Percentiles rank a stretch among this genome's conserved stretches.
Evolutionary conservation across 306 rosid genomes (phyloP).

Genomic region (Dryas octopetala): DNA sequence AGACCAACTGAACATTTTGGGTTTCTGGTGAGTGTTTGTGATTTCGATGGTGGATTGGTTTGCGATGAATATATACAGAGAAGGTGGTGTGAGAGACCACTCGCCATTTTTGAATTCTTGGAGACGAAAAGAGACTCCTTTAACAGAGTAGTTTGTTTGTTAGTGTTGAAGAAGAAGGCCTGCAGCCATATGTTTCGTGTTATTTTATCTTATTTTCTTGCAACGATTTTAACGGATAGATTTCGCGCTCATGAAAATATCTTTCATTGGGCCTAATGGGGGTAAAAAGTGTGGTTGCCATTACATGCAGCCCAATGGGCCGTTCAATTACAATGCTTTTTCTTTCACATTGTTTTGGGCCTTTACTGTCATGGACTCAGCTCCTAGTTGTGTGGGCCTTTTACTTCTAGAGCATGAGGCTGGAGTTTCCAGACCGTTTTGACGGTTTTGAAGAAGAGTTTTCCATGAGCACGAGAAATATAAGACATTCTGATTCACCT

Average conservation of each 20-base stretch:
- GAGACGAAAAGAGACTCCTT: not conserved
- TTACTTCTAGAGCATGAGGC: no score
- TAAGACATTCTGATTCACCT: no score
- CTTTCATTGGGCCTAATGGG: not conserved
- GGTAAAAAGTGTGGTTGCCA: not conserved
- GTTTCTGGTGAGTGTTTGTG: slow-evolving; percentile 30
- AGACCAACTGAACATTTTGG: slow-evolving; percentile 19
- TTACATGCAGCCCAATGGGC: not conserved
- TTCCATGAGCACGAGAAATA: no score
- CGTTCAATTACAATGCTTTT: not conserved
- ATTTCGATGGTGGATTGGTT: slow-evolving; percentile 18
- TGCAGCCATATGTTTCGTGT: slow-evolving; percentile 23
- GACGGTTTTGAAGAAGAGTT: no score
- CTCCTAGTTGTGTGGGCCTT: no score
- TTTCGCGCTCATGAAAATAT: slow-evolving; percentile 15
- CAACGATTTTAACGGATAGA: slow-evolving; percentile 21
- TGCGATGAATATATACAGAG: slow-evolving; percentile 31
- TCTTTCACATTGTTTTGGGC: no score
- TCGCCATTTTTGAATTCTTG: slow-evolving; percentile 37
- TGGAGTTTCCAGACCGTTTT: no score
- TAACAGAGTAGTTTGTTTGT: not conserved
- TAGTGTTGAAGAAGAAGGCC: not conserved
- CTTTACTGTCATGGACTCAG: no score
- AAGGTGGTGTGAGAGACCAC: slow-evolving; percentile 27
- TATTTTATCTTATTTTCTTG: not conserved